Evolutionary conservation across 2,329 filamentous ascomycete species (phyloP).

Genomic region (Colletotrichum nymphaeae): DNA sequence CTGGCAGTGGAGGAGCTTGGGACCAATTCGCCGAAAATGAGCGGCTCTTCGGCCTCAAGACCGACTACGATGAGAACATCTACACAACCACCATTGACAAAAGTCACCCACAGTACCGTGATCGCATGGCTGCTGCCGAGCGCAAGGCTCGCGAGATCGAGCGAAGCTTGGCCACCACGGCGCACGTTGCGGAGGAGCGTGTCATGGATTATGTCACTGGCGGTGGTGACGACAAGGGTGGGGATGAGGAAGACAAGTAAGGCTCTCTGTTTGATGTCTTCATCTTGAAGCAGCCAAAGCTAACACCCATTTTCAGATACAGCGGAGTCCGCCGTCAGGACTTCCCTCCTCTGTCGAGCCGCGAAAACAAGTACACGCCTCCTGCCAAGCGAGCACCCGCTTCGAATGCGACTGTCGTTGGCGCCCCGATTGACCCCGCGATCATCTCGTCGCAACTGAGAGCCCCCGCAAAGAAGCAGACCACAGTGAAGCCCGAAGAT

Average conservation of each 20-base stretch:
- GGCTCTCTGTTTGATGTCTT: constrained; percentile 40
- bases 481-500: constrained; percentile 48
- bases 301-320: constrained; percentile 67
- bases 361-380: constrained; percentile 84
- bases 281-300: not conserved
- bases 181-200: constrained; percentile 91
- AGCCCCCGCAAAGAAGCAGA: constrained; percentile 54
- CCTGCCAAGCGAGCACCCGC: constrained; percentile 87
- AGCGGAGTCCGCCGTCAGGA: constrained; percentile 88
- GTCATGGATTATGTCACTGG: constrained; percentile 74
- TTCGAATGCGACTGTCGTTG: constrained; percentile 77
- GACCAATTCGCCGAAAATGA: constrained; percentile 96
- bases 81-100: constrained; percentile 95
- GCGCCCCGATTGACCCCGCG: constrained; percentile 85
- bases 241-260: constrained; percentile 94
- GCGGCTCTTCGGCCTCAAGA: constrained; percentile 85
- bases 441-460: constrained; percentile 90
- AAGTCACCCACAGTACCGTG: constrained; percentile 82
- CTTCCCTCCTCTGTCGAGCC: constrained; percentile 72
- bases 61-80: constrained; percentile 91
- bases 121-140: constrained; percentile 82
- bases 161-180: constrained; percentile 75
- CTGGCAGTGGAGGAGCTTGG: constrained; percentile 69
- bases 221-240: constrained; percentile 72
- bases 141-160: constrained; percentile 92